These are phyloP conservation scores for Pulveroboletus sp. DNA, from an alignment of 768 basidiomycete species.

Conservation along the genomic window DNA sequence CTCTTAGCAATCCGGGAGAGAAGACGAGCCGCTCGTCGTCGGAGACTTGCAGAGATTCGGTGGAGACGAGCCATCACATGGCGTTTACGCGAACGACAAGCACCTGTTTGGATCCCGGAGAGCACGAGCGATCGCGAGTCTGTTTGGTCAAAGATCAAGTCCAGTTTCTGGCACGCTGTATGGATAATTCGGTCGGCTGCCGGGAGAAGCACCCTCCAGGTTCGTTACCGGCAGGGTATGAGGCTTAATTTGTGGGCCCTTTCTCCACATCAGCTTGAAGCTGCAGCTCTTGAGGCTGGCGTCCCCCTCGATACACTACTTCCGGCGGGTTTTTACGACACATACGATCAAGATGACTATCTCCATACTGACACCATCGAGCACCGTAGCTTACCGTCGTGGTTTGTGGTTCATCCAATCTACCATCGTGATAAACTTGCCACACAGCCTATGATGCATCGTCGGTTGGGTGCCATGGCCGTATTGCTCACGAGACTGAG, in stretches of 20 bases:
- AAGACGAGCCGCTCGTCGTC: conserved; percentile 39
- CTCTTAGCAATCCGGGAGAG: conserved; percentile 42
- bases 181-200: conserved; percentile 10
- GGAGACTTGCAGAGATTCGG: conserved; percentile 43
- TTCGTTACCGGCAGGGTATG: conserved; percentile 38
- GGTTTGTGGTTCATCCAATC: conserved; percentile 20
- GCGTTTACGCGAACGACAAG: conserved; percentile 48
- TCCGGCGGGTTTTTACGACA: conserved; percentile 34
- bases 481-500: conserved; percentile 50
- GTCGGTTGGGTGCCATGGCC: conserved; percentile 55
- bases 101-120: conserved; percentile 52
- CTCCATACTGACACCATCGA: not conserved
- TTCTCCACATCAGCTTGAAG: conserved; percentile 48
- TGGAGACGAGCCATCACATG: conserved; percentile 63
- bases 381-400: conserved; percentile 5
- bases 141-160: conserved; percentile 8
- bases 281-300: conserved; percentile 64
- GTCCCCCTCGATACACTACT: conserved; percentile 51
- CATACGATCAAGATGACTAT: conserved; percentile 3
- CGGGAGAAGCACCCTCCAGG: conserved; percentile 4
- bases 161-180: conserved; percentile 2
- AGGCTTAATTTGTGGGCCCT: conserved; percentile 63
- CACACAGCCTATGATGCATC: conserved; percentile 43
- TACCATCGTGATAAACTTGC: conserved; percentile 11
- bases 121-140: conserved; percentile 4